phyloP scores from a whole-genome alignment of 768 basidiomycete genomes.

The Cystobasidium tubakii region DNA sequence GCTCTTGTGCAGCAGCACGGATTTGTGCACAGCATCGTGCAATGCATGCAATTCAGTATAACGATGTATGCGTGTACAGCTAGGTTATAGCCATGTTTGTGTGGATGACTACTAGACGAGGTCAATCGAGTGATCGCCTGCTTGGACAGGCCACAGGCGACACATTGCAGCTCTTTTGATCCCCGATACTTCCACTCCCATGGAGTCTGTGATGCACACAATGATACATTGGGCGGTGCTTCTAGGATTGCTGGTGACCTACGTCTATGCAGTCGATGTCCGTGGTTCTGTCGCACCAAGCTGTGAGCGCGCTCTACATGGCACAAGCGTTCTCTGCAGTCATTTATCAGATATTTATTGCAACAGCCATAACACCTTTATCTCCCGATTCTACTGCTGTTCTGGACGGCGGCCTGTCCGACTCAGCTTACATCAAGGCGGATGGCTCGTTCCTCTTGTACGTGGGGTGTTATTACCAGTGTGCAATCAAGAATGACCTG shows the following conservation, averaged over 20 bases:
- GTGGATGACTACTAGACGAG: no score
- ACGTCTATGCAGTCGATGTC: background rate
- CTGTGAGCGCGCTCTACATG: background rate
- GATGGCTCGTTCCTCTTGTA: constrained; percentile 31
- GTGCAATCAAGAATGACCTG: background rate
- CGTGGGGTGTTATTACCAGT: background rate
- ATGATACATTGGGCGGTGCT: no score
- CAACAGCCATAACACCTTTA: constrained; percentile 2
- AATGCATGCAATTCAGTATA: no score
- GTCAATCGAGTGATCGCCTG: no score
- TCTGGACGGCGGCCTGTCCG: constrained; percentile 15
- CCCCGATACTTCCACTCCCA: no score
- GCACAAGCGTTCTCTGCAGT: background rate
- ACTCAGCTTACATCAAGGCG: constrained; percentile 7
- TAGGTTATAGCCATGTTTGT: no score
- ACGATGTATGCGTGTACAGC: no score
- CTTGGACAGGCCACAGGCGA: no score
- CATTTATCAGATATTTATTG: background rate
- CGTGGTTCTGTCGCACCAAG: background rate
- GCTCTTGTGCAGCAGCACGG: no score
- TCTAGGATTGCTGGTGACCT: no score
- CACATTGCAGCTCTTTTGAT: no score
- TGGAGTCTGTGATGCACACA: background rate
- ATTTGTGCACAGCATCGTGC: no score
- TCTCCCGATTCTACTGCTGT: constrained; percentile 16